phyloP scores from a whole-genome alignment of 2,329 filamentous ascomycete species.

The Trichoderma sp. region DNA sequence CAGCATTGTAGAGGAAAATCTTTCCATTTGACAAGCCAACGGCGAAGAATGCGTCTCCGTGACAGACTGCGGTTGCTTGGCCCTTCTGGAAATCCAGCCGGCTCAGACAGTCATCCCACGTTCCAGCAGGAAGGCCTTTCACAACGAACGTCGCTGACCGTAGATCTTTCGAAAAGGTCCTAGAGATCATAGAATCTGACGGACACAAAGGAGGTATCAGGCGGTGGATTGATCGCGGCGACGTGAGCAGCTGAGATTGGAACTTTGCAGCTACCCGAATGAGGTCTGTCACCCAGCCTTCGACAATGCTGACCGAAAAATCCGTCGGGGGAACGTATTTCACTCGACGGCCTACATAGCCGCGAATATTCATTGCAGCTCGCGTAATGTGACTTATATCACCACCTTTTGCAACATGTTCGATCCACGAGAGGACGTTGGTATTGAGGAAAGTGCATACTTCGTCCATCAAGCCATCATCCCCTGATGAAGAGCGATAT shows the following conservation, averaged over 20 bases:
- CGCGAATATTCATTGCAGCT: neutral
- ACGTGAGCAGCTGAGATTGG: neutral
- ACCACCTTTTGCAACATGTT: neutral
- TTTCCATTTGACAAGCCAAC: neutral
- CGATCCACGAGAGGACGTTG: constrained; percentile 1
- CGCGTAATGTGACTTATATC: neutral
- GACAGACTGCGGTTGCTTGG: neutral
- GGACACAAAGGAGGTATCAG: constrained; percentile 2
- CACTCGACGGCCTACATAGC: neutral
- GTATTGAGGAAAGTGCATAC: neutral
- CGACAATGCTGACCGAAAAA: neutral
- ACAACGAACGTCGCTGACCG: neutral
- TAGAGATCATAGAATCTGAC: neutral
- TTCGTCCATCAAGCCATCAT: neutral
- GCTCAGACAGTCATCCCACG: neutral
- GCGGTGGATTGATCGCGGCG: neutral
- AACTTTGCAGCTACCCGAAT: neutral
- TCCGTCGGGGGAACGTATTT: neutral
- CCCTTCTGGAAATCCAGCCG: neutral
- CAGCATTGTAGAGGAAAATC: neutral
- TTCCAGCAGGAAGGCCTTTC: neutral
- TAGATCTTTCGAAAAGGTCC: neutral
- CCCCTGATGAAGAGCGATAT: neutral
- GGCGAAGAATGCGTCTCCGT: neutral
- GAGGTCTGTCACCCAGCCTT: neutral